Conservation (phyloP, 768 basidiomycete genomes). For the Trametes meyenii region DNA sequence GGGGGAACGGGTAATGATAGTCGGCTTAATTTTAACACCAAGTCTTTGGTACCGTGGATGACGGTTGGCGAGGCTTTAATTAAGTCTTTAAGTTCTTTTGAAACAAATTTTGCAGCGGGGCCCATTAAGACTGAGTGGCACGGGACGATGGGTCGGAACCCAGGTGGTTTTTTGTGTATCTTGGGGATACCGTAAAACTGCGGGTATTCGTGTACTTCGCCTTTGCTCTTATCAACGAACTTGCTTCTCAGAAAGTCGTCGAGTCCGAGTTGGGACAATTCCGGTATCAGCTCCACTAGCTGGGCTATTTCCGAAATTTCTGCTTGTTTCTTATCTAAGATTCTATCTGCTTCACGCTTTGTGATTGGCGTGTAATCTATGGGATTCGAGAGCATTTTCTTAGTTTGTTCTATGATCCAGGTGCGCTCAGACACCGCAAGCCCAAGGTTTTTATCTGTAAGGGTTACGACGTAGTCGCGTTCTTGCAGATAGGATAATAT, state of each 20-base stretch:
- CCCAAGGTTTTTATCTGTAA: constrained; percentile 1
- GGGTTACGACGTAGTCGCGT: background rate
- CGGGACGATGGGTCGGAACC: constrained; percentile 36
- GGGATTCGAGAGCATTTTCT: background rate
- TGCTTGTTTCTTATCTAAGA: background rate
- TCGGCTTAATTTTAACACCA: constrained; percentile 38
- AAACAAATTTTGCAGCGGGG: constrained; percentile 36
- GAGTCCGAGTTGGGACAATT: background rate
- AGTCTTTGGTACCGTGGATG: constrained; percentile 37
- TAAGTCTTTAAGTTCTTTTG: constrained; percentile 37
- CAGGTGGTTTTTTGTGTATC: constrained; percentile 37
- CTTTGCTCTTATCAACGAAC: background rate
- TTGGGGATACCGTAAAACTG: constrained; percentile 39
- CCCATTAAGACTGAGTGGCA: constrained; percentile 35
- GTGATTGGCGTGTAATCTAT: background rate
- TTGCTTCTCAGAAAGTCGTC: background rate
- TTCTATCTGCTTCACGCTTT: background rate
- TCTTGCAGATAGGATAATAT: background rate
- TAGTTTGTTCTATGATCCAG: constrained; percentile 5
- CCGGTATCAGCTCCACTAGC: too few species aligned
- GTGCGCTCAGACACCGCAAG: background rate
- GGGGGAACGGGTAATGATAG: constrained; percentile 7
- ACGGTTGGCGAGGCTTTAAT: constrained; percentile 33
- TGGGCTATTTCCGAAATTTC: background rate
- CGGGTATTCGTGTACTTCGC: constrained; percentile 9